Evolutionary conservation across 1,284 basidiomycete genomes (phyloP), one percentile per base, ranked within the genome.

Genomic region (Cerioporus squamosus): DNA sequence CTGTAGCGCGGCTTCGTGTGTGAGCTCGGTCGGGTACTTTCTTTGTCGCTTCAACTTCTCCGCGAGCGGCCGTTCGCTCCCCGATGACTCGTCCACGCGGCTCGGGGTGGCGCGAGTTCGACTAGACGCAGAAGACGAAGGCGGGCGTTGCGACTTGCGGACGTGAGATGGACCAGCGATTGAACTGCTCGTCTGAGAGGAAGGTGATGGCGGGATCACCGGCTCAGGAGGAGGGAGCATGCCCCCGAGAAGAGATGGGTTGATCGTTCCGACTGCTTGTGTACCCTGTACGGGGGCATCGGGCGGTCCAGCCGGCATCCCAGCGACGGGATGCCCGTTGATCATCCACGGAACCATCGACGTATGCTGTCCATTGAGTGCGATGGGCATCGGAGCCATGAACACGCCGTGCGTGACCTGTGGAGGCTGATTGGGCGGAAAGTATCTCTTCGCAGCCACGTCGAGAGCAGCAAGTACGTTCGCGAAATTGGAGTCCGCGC

Each of bases 211-310:
- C 6, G 20, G 40, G 2, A 50, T 20, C 2, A 15, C 47, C 1
- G 31, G n/a, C 46, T 46, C 50, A 29, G 26, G 26, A 0, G 40
- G 53, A 5, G 22, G 47, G 10, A 18, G 40, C 31, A 22, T 26
- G 4, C 23, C 64, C 2, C 61, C 63, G 33, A 71, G 66, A 1
- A 69, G 56, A 6, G 70, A 65, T 0, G 68, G 70, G 49, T 70
- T 64, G 49, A 71, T 71, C 29, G 68, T 70, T 17, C 63, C 66
- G 31, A 53, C 48, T 24, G n/a, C 6, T 18, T 43, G 53, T 44
- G 44, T 44, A 18, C 24, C 36, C 26, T n/a, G 22, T 20, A 18
- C 22, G 24, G n/a, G 6, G 12, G 22, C 44, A 3, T 23, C n/a
- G 23, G 14, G 18, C 36, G 22, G 33, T 4, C 22, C 38, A 22